Percentiles rank a stretch among this genome's conserved stretches.
These are phyloP conservation scores for Cryptococcus sp. DNA, from an alignment of 1,284 basidiomycete species.

Conservation along the genomic window DNA sequence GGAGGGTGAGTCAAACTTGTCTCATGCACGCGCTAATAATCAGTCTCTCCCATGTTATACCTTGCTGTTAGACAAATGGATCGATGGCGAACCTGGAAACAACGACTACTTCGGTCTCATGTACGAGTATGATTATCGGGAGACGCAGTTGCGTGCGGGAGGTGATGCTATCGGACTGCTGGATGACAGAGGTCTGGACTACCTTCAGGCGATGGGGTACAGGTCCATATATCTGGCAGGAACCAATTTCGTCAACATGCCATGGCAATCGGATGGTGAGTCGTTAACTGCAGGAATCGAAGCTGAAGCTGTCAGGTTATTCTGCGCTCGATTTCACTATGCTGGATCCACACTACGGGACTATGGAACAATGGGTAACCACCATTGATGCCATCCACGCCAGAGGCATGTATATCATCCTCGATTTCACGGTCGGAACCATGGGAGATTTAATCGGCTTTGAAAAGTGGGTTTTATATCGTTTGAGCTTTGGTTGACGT, in stretches of 20 bases:
- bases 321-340: constrained; percentile 87
- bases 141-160: constrained; percentile 82
- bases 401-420: constrained; percentile 83
- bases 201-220: constrained; percentile 83
- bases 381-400: constrained; percentile 74
- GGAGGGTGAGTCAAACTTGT: constrained; percentile 59
- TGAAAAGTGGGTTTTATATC: constrained; percentile 59
- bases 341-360: constrained; percentile 87
- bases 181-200: constrained; percentile 67
- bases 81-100: constrained; percentile 84
- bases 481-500: no score
- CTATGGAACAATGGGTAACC: constrained; percentile 70
- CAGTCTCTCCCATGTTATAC: constrained; percentile 74
- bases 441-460: constrained; percentile 85
- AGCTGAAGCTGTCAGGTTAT: constrained; percentile 63
- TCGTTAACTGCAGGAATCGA: constrained; percentile 18
- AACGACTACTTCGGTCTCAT: constrained; percentile 81
- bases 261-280: constrained; percentile 91
- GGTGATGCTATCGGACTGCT: constrained; percentile 79
- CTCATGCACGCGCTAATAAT: constrained; percentile 33
- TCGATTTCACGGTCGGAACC: constrained; percentile 88
- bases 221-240: constrained; percentile 82
- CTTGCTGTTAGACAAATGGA: constrained; percentile 85
- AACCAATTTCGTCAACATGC: constrained; percentile 88
- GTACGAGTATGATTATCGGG: constrained; percentile 80